Evolutionary conservation across 331 rosid species (phyloP).

Genomic region (Ulmus americana): DNA sequence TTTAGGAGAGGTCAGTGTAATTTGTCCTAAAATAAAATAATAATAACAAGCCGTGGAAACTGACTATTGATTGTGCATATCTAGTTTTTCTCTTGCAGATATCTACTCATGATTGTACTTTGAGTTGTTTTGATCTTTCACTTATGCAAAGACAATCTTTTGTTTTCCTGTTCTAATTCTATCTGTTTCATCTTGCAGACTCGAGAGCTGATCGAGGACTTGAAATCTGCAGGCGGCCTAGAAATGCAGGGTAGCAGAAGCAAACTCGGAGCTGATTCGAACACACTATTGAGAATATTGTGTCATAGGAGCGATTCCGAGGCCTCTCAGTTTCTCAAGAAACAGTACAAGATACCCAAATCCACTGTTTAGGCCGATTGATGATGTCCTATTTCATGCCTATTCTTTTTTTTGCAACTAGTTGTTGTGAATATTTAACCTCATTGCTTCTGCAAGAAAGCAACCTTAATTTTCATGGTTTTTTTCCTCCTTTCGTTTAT

Average conservation of each 20-base stretch:
- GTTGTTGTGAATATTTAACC: neutral
- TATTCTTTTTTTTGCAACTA: neutral
- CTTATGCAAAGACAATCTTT: too few species aligned
- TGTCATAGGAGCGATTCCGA: slow-evolving; percentile 85
- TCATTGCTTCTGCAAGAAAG: neutral
- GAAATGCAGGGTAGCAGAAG: slow-evolving; percentile 62
- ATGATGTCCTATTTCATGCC: too few species aligned
- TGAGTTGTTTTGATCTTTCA: too few species aligned
- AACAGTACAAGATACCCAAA: slow-evolving; percentile 85
- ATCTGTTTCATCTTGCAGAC: slow-evolving; percentile 47
- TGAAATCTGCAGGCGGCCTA: slow-evolving; percentile 61
- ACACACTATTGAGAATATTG: slow-evolving; percentile 72
- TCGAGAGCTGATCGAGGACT: slow-evolving; percentile 80
- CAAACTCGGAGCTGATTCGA: slow-evolving; percentile 79
- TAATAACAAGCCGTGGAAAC: too few species aligned
- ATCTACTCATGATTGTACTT: too few species aligned
- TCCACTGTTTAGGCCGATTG: slow-evolving; percentile 46
- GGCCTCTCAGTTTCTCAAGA: slow-evolving; percentile 88
- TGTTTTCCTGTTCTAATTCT: too few species aligned
- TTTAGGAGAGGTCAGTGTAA: too few species aligned
- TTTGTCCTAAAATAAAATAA: too few species aligned
- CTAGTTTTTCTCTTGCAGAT: too few species aligned
- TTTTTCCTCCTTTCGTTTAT: neutral
- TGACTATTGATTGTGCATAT: too few species aligned
- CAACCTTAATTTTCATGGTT: neutral